Base-by-base conservation (phyloP, 352 stramenopile species). In the Phytophthora ohioensis region DNA sequence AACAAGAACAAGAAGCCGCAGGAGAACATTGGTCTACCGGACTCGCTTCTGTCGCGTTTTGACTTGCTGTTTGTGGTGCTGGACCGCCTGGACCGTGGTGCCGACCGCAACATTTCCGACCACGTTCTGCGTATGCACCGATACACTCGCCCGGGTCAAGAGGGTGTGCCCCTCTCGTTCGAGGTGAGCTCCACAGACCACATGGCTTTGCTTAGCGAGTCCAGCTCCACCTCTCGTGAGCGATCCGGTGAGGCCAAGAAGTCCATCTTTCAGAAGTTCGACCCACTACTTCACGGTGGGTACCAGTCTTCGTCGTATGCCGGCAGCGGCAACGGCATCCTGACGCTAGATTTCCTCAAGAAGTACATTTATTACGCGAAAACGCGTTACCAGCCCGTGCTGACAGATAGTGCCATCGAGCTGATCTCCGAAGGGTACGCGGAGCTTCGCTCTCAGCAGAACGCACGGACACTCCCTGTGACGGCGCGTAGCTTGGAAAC, bases 301-400 rank as follows among this genome's bases (percentile, higher is more conserved):
- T 82, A 86, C 64, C 76, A 88, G 67, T 82, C 81, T 17, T 81
- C 84, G 1, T 82, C 82, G 43, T 75, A 83, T 51, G 72, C 60
- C 9, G 75, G 82, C 30, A 83, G 76, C 8, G 79, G 82, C 55
- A 77, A 93, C 63, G 88, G 92, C 52, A 91, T 99, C 32, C 82
- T 99, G 32, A 97, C 97, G 52, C 59, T 96, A 51, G 95, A 98
- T 67, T 99, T 99, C 67, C 80, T 99, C 34, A 98, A 98, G 67
- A 99, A 99, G 86, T 99, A 99, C 76, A 93, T 99, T 67, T 96
- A 99, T 81, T 99, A 99, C 90, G 98, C 98, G 35, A 99, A 99
- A 83, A 98, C 86, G 41, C 91, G 96, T 27, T 91, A 95, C 66
- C 81, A 95, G 64, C 90, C 90, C 8, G 87, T 95, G 69, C 71